phyloP scores from a whole-genome alignment of 441 rosid genomes.

The Mallotus japonicus region DNA sequence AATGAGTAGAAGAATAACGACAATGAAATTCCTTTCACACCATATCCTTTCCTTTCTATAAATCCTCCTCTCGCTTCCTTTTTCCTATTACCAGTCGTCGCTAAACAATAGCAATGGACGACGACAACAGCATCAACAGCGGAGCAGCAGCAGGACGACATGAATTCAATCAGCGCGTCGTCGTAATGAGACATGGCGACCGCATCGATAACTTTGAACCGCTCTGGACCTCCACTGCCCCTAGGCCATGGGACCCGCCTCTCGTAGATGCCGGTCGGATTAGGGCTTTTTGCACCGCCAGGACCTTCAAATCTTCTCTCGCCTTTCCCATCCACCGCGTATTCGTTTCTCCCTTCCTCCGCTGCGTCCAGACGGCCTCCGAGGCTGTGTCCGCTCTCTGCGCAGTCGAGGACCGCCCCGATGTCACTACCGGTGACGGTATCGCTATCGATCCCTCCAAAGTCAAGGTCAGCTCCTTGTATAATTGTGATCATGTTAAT shows the following conservation, averaged over 20 bases:
- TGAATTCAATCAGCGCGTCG: constrained; percentile 45
- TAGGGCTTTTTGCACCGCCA: constrained; percentile 58
- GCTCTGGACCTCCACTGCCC: constrained; percentile 53
- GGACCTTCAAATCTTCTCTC: constrained; percentile 41
- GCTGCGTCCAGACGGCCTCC: constrained; percentile 81
- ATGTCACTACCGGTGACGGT: constrained; percentile 35
- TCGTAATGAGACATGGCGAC: constrained; percentile 91
- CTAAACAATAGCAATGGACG: constrained; percentile 16
- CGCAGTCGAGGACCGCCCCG: constrained; percentile 35
- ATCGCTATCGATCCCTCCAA: constrained; percentile 49
- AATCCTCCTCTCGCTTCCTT: neutral
- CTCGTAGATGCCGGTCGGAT: constrained; percentile 42
- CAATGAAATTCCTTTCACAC: neutral
- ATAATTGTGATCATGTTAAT: too few relatives aligned
- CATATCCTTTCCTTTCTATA: neutral
- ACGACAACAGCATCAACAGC: neutral
- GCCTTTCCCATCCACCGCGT: constrained; percentile 72
- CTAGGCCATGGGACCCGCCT: constrained; percentile 87
- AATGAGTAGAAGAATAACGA: too few relatives aligned
- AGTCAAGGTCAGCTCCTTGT: constrained; percentile 49
- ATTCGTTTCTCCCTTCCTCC: constrained; percentile 83
- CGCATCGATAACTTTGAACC: constrained; percentile 69
- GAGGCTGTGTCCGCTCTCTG: constrained; percentile 63
- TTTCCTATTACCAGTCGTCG: too few relatives aligned
- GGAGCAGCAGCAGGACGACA: constrained; percentile 8